phyloP scores from a whole-genome alignment of 192 early-diverging fungal species.

The Umbelopsis sp. region DNA sequence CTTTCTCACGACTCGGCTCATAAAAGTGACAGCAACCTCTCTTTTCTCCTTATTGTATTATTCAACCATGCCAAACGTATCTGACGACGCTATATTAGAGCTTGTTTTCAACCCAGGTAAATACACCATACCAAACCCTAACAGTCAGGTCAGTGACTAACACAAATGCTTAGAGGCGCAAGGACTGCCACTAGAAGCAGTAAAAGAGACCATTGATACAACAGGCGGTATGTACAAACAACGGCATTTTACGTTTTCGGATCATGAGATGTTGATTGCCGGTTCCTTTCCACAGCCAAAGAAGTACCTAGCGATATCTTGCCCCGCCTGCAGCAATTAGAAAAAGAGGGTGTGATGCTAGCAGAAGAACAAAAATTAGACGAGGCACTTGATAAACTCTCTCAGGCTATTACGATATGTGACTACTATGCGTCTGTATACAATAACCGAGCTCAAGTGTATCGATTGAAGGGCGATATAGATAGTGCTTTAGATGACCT shows the following conservation, averaged over 20 bases:
- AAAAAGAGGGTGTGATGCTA: slow-evolving; percentile 42
- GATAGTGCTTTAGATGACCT: slow-evolving; percentile 46
- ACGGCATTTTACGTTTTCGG: neutral
- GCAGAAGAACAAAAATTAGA: slow-evolving; percentile 48
- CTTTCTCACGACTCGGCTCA: neutral
- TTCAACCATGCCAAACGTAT: slow-evolving; percentile 10
- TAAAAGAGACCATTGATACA: slow-evolving; percentile 27
- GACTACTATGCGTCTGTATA: slow-evolving; percentile 51
- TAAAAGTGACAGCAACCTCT: neutral
- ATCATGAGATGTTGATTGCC: neutral
- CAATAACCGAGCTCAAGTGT: slow-evolving; percentile 57
- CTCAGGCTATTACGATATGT: slow-evolving; percentile 45
- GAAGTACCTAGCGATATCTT: slow-evolving; percentile 39
- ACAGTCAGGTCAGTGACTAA: neutral
- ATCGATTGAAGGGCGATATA: slow-evolving; percentile 44
- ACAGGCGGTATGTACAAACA: slow-evolving; percentile 24
- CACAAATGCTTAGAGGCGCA: slow-evolving; percentile 24
- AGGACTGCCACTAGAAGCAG: slow-evolving; percentile 32
- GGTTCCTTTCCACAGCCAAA: slow-evolving; percentile 9
- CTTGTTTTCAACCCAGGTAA: slow-evolving; percentile 41
- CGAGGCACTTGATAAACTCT: slow-evolving; percentile 44
- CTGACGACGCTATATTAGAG: slow-evolving; percentile 40
- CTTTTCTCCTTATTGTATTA: neutral
- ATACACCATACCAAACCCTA: neutral
- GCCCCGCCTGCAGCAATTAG: slow-evolving; percentile 37